Evolutionary conservation across 495 filamentous ascomycete genomes (phyloP).

Genomic region (Lichenothelia convexa): DNA sequence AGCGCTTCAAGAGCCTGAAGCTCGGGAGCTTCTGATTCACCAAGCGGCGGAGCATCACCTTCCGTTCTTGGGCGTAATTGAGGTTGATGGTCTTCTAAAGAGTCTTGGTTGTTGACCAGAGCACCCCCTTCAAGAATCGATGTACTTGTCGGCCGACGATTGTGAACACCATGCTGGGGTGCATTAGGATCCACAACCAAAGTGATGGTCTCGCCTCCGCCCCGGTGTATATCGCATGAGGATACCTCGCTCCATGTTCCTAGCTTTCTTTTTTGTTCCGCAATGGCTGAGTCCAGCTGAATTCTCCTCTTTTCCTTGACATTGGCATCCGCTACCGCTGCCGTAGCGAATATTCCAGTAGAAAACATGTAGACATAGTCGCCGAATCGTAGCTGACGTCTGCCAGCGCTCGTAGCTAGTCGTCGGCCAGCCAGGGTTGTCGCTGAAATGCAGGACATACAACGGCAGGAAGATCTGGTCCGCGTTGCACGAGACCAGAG

Average conservation of each 20-base stretch:
- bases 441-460: conserved; percentile 41
- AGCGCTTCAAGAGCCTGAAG: no score
- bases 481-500: conserved; percentile 52
- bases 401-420: conserved; percentile 32
- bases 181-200: no score
- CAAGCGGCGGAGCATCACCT: no score
- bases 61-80: no score
- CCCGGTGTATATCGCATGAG: conserved; percentile 5
- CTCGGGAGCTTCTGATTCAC: no score
- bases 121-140: no score
- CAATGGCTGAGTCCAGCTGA: conserved; percentile 42
- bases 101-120: no score
- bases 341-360: conserved; percentile 54
- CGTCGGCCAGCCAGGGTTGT: conserved; percentile 31
- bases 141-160: no score
- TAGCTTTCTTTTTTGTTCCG: conserved; percentile 28
- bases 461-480: conserved; percentile 42
- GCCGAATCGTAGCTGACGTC: conserved; percentile 33
- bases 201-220: no score
- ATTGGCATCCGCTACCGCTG: conserved; percentile 43
- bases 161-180: no score
- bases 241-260: neutral
- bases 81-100: no score
- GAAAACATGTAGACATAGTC: conserved; percentile 54
- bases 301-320: conserved; percentile 40